phyloP scores from a whole-genome alignment of 352 stramenopile genomes.

The Globisporangium abappressorium region DNA sequence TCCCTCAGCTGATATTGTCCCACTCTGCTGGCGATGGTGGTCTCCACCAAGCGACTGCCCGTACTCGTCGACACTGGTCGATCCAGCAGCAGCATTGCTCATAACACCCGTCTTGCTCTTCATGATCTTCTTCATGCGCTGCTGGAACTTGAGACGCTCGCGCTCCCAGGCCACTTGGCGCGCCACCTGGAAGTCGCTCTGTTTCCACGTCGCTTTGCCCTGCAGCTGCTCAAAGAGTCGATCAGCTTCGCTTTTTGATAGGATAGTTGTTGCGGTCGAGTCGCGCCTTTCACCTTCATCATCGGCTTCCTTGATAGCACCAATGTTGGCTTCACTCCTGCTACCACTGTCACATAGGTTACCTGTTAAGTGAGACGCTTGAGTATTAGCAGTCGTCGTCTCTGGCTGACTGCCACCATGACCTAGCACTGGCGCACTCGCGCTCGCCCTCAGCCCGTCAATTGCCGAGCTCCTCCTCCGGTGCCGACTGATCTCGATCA shows the following conservation, averaged over 20 bases:
- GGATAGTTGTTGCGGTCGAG: not conserved
- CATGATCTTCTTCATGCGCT: constrained; percentile 70
- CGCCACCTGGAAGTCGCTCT: constrained; percentile 67
- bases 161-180: constrained; percentile 62
- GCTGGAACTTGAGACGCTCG: constrained; percentile 64
- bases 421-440: constrained; percentile 27
- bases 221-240: constrained; percentile 71
- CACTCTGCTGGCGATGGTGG: not conserved
- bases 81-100: not conserved
- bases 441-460: constrained; percentile 15
- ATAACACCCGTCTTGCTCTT: constrained; percentile 34
- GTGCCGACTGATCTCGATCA: constrained; percentile 20
- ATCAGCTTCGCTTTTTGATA: constrained; percentile 18
- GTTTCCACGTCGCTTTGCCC: constrained; percentile 67
- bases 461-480: constrained; percentile 13
- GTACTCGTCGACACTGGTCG: constrained; percentile 1
- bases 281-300: not conserved
- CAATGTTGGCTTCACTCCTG: not conserved
- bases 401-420: not conserved
- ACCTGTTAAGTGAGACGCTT: not conserved
- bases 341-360: not conserved
- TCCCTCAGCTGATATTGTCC: not conserved
- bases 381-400: not conserved
- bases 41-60: not conserved
- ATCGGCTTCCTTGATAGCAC: not conserved